These are phyloP conservation scores for Podila horticola DNA, from an alignment of 192 early-diverging fungal species.

Conservation along the genomic window DNA sequence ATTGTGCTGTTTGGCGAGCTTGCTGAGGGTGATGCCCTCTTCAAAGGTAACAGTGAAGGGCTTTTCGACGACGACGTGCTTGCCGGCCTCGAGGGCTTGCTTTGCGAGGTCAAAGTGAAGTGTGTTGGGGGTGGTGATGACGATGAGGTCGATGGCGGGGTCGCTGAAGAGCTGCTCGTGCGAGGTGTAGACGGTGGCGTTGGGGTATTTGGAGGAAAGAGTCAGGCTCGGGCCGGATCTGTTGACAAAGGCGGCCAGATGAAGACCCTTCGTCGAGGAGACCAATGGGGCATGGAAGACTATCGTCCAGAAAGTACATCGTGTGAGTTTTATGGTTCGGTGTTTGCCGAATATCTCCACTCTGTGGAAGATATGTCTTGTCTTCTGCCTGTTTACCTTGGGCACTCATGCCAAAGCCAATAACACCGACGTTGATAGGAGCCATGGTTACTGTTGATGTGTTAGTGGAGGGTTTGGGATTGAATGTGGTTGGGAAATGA, in stretches of 20 bases:
- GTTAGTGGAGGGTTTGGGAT: neutral
- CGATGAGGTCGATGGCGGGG: conserved; percentile 69
- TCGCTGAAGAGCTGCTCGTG: conserved; percentile 65
- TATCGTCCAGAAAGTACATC: conserved; percentile 6
- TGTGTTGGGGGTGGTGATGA: conserved; percentile 78
- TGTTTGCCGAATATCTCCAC: neutral
- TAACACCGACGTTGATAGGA: conserved; percentile 70
- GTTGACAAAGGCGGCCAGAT: conserved; percentile 67
- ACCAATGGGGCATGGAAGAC: conserved; percentile 76
- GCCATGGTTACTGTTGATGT: neutral
- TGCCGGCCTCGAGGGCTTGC: conserved; percentile 68
- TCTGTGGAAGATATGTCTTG: neutral
- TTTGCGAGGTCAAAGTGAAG: conserved; percentile 71
- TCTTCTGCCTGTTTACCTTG: conserved; percentile 12
- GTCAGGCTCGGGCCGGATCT: conserved; percentile 57
- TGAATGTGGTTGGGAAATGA: neutral
- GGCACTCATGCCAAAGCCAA: conserved; percentile 73
- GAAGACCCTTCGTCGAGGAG: conserved; percentile 57
- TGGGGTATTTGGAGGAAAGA: conserved; percentile 55
- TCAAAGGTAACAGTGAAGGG: conserved; percentile 73
- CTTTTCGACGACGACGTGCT: conserved; percentile 83
- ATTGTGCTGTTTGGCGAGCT: conserved; percentile 64
- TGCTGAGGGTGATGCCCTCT: conserved; percentile 69
- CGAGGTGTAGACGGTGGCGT: conserved; percentile 57
- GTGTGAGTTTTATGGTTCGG: neutral